Evolutionary conservation across 805 yeast genomes (phyloP).

Genomic region (Starmerella asiatica): DNA sequence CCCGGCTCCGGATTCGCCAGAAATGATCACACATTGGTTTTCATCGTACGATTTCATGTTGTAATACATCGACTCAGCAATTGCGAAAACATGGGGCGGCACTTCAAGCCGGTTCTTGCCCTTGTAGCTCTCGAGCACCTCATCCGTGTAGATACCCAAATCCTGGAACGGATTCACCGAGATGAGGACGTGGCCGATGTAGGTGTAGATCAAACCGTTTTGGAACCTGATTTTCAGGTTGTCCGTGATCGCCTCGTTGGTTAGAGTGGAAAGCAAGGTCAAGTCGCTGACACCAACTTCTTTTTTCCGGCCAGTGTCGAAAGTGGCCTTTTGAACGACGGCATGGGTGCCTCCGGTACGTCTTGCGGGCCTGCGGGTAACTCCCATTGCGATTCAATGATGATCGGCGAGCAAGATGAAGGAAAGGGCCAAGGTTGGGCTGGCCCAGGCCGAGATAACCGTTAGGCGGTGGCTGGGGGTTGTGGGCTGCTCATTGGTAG

Average conservation of each 20-base stretch:
- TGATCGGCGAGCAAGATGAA: too few relatives aligned
- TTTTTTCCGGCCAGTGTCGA: slow-evolving; percentile 74
- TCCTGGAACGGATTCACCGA: slow-evolving; percentile 95
- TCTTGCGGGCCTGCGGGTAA: slow-evolving; percentile 61
- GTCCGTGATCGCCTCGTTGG: slow-evolving; percentile 86
- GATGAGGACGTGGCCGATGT: slow-evolving; percentile 86
- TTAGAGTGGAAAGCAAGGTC: slow-evolving; percentile 72
- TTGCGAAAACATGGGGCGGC: slow-evolving; percentile 96
- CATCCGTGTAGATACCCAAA: slow-evolving; percentile 83
- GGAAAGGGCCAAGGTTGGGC: too few relatives aligned
- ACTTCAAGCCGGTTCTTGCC: slow-evolving; percentile 92
- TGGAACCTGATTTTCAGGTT: slow-evolving; percentile 79
- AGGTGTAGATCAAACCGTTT: slow-evolving; percentile 82
- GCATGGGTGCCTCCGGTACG: slow-evolving; percentile 43
- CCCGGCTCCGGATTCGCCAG: slow-evolving; percentile 97
- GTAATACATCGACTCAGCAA: slow-evolving; percentile 94
- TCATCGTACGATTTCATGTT: slow-evolving; percentile 88
- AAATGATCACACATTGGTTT: slow-evolving; percentile 91
- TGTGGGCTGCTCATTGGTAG: too few relatives aligned
- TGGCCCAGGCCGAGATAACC: too few relatives aligned
- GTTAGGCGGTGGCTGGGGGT: too few relatives aligned
- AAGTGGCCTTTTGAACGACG: slow-evolving; percentile 73
- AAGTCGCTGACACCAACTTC: slow-evolving; percentile 98
- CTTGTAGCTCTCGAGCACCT: slow-evolving; percentile 57
- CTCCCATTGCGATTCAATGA: slow-evolving; percentile 52